Evolutionary conservation across 352 stramenopile species (phyloP).

Genomic region (Globisporangium mamillatum): DNA sequence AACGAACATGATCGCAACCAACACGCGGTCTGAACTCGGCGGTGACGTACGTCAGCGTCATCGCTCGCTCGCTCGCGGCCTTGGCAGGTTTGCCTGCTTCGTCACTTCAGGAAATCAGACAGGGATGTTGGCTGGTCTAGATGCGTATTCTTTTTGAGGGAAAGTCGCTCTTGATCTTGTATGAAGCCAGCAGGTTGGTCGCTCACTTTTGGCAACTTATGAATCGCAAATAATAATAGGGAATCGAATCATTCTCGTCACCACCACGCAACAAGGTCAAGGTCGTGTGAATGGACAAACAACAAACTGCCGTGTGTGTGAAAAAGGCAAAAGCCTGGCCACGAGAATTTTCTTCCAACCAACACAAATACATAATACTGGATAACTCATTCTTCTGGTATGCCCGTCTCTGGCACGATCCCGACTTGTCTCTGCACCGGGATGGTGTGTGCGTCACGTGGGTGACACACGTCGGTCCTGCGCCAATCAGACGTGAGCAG

Average conservation of each 20-base stretch:
- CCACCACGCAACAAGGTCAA: neutral
- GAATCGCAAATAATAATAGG: neutral
- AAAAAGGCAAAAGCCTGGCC: neutral
- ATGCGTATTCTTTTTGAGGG: neutral
- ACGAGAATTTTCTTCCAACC: constrained; percentile 1
- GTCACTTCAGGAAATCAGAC: neutral
- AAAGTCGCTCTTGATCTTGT: neutral
- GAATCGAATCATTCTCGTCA: neutral
- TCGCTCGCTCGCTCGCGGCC: neutral
- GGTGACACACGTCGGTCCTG: neutral
- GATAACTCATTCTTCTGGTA: constrained; percentile 3
- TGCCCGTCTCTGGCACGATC: neutral
- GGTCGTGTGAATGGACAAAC: neutral
- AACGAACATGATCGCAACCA: neutral
- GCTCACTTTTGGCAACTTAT: neutral
- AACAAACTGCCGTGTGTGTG: neutral
- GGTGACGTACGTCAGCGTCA: neutral
- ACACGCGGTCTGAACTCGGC: neutral
- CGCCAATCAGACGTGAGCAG: neutral
- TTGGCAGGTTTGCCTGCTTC: neutral
- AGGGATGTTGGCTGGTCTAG: neutral
- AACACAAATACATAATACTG: too few species aligned
- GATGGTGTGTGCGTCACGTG: neutral
- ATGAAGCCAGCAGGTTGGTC: neutral
- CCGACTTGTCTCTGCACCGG: constrained; percentile 8